Evolutionary conservation across 2,329 filamentous ascomycete species (phyloP).

Genomic region (Colletotrichum eleusines): DNA sequence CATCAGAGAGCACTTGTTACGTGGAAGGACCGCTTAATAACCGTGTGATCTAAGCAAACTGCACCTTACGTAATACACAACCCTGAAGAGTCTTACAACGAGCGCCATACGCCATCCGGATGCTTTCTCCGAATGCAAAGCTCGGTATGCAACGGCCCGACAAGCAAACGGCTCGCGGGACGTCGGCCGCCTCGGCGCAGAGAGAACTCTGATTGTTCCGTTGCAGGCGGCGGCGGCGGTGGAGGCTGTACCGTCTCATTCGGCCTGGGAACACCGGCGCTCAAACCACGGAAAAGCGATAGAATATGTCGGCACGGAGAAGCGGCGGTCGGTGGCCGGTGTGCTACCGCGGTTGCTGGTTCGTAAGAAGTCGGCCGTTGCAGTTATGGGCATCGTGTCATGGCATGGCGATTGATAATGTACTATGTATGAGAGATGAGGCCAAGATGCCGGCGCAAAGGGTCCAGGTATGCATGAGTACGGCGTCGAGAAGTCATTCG

Average conservation of each 20-base stretch:
- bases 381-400: too few relatives aligned
- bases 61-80: too few relatives aligned
- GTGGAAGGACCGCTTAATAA: neutral
- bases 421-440: neutral
- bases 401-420: too few relatives aligned
- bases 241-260: too few relatives aligned
- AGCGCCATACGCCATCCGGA: too few relatives aligned
- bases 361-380: too few relatives aligned
- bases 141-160: neutral
- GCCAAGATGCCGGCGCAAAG: conserved; percentile 17
- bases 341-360: neutral
- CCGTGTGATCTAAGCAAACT: too few relatives aligned
- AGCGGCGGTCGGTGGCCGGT: neutral
- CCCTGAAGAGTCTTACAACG: neutral
- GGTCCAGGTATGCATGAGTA: neutral
- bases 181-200: neutral
- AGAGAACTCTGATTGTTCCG: too few relatives aligned
- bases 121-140: too few relatives aligned
- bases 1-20: neutral
- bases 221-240: too few relatives aligned
- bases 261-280: too few relatives aligned
- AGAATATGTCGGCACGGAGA: neutral
- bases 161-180: neutral
- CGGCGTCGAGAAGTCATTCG: conserved; percentile 16
- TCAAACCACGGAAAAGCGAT: neutral